Evolutionary conservation across 2,329 filamentous ascomycete species (phyloP), one percentile per base, ranked within the genome.

Genomic region (Purpureocillium lavendulum): DNA sequence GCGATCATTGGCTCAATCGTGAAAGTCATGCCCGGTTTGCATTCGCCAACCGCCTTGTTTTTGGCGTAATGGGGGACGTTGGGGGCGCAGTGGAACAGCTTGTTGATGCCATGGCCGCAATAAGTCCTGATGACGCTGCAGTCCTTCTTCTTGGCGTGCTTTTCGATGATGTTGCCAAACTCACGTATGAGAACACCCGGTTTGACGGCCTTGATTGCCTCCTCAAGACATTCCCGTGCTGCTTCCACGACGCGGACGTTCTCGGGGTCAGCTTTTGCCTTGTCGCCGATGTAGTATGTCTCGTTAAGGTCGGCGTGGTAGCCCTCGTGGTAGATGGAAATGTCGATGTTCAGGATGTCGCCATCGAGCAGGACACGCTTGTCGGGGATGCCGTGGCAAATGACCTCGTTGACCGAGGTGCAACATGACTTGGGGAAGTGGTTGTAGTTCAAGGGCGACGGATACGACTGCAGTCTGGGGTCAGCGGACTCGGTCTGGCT

Each of bases 1-100:
- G 87, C 88, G 58, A 98, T 89, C 92, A 98, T 98, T 13, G 92
- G 92, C 67, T 98, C 92, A 45, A 98, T 98, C 1, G 92, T 98
- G 56, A 98, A 98, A 48, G 88, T 95, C 88, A 97, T 96, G 39
- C 92, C 92, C 1, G 87, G 82, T 68, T 96, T 96, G 44, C 89
- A 92, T 52, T 85, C 80, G 36, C 92, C 92, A 1, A 96, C 84
- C 0, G 90, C 87, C 76, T 97, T 98, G 67, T 97, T 98, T 73
- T 95, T 97, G 42, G 83, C 90, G 57, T 98, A 98, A 63, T 98
- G 92, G 5, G 92, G 92, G 38, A 98, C 82, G 58, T 94, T 97
- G 2, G 92, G 92, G 21, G 89, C 80, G 59, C 82, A 85, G 65
- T 98, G 92, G 73, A 98, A 98, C 33, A 94, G 71, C 48, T 80